phyloP scores from a whole-genome alignment of 1,139 yeast species.

The Candida sanyaensis region DNA sequence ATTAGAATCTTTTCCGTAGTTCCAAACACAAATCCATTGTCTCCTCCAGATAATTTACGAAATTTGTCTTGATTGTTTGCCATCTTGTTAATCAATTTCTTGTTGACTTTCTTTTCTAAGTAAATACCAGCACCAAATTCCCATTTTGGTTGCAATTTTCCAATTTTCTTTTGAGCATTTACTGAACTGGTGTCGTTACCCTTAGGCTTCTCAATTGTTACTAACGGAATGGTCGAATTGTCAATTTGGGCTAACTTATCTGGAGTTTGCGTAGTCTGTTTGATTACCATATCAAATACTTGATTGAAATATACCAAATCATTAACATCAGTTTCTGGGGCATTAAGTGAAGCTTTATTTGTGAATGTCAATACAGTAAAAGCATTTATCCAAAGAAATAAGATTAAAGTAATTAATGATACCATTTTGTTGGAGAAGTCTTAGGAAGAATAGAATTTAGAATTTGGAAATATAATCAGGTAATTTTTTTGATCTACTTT shows the following conservation, averaged over 20 bases:
- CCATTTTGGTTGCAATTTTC: constrained; percentile 14
- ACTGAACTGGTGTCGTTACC: constrained; percentile 3
- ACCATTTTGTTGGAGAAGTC: too few species aligned
- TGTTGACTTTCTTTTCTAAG: constrained; percentile 14
- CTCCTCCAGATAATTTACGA: constrained; percentile 4
- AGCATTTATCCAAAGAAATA: not conserved
- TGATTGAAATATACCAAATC: constrained; percentile 9
- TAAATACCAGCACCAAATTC: constrained; percentile 13
- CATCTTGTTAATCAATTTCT: constrained; percentile 11
- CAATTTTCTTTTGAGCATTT: constrained; percentile 6
- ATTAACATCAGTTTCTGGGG: constrained; percentile 2
- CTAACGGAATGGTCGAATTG: not conserved
- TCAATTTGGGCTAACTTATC: not conserved
- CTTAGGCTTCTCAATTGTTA: not conserved
- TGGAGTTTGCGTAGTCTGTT: not conserved
- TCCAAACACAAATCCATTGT: not conserved
- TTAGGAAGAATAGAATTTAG: not conserved
- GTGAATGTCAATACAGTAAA: not conserved
- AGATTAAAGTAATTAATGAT: not conserved
- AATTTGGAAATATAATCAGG: too few species aligned
- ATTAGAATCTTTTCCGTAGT: constrained; percentile 2
- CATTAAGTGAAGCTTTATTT: not conserved
- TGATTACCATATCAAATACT: constrained; percentile 8
- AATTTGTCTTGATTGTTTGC: constrained; percentile 5
- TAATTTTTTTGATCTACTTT: not conserved